Conservation (phyloP, 2,329 filamentous ascomycete genomes). For the Aspergillus pseudoviridinutans region DNA sequence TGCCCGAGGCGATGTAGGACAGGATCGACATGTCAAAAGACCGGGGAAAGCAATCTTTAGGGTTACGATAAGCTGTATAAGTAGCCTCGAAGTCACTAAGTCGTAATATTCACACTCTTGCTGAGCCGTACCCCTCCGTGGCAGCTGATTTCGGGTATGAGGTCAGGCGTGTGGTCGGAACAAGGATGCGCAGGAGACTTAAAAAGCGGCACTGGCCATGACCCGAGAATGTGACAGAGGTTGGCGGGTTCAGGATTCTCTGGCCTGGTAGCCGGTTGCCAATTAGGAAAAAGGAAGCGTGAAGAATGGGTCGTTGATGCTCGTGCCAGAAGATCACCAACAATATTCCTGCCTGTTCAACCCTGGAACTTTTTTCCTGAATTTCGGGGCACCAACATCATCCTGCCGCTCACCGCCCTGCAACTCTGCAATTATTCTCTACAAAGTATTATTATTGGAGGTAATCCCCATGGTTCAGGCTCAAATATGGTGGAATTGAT, state of each 20-base stretch:
- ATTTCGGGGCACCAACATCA: slow-evolving; percentile 2
- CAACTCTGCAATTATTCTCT: background rate
- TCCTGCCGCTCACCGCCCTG: slow-evolving; percentile 8
- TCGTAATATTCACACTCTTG: slow-evolving; percentile 2
- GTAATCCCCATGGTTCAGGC: too few relatives aligned
- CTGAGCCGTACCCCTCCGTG: background rate
- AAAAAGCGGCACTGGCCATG: slow-evolving; percentile 2
- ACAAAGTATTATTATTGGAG: background rate
- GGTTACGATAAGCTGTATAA: slow-evolving; percentile 5
- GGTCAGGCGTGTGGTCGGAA: background rate
- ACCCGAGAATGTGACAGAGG: background rate
- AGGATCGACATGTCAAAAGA: slow-evolving; percentile 55
- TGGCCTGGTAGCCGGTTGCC: background rate
- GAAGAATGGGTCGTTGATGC: background rate
- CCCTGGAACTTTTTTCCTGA: background rate
- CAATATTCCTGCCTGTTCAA: background rate
- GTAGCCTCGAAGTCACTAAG: slow-evolving; percentile 1
- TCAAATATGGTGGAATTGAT: background rate
- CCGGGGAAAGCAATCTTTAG: slow-evolving; percentile 3
- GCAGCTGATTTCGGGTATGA: background rate
- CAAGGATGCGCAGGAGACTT: background rate
- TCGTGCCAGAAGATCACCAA: too few relatives aligned
- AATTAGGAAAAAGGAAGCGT: background rate
- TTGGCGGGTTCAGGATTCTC: background rate
- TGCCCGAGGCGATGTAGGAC: slow-evolving; percentile 54